Evolutionary conservation across 768 basidiomycete genomes (phyloP), one percentile per base, ranked within the genome.

Genomic region (Suillus subaureus): DNA sequence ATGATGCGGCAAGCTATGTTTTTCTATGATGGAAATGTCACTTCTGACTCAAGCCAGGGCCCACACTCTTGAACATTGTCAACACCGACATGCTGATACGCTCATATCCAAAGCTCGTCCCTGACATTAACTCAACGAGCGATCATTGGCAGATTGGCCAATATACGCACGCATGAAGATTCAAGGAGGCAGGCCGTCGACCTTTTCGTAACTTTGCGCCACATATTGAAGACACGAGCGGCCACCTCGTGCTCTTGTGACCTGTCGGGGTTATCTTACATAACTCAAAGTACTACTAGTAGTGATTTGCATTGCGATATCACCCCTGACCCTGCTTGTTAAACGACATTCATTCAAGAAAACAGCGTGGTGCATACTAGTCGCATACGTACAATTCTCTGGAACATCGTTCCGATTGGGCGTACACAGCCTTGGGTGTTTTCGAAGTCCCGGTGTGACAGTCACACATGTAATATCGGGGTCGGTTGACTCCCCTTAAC

Each of bases 391-490:
- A 56, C 15, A 56, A 35, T 45, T 4, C 8, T 12, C 45, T 15
- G 4, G 7, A 51, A 23, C n/a, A 39, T 57, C 2, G 0, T 4
- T 39, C 57, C 57, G 26, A 28, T 60, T 61, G 23, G 11, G 68
- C 66, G 62, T 62, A 54, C 78, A 77, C 78, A 71, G 76, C 77
- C 73, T 75, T 78, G 42, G 0, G 3, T 7, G 1, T 47, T 47
- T 47, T 58, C 39, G 15, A 64, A 58, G 70, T 63, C 5, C 78
- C 75, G 76, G 67, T 1, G 0, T 12, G 37, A 55, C 54, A 12
- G 73, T 77, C 77, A 78, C 72, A 7, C 51, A 52, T 23, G 9
- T 11, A 52, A 73, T 66, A 12, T 43, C 51, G 66, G 49, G 12
- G 1, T 61, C 58, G 57, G 39, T 39, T 11, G 0, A 5, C 39